Base-by-base conservation (phyloP, 2,329 filamentous ascomycete species). In the Colletotrichum plurivorum region DNA sequence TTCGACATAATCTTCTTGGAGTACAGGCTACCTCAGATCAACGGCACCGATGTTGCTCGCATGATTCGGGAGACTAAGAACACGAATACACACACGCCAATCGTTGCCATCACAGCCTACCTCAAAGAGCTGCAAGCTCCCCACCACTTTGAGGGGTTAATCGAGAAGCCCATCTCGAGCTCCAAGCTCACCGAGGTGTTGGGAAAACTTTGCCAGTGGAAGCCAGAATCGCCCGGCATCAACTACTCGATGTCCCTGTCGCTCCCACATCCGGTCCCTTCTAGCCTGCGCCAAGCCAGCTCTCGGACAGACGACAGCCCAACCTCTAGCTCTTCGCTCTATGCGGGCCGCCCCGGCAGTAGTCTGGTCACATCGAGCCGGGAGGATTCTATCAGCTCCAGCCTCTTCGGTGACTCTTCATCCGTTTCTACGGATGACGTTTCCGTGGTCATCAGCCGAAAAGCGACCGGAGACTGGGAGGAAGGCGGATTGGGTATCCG, bases 1-100 rank as follows among this genome's bases (percentile, higher is more conserved):
- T 99, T 98, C 77, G 96, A 99, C 80, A 94, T 98, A 75, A 98
- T 99, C 78, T 96, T 99, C 85, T 95, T 97, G 80, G 96, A 99
- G 81, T 98, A 94, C 83, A 97, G 95, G 78, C 85, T 99, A 53
- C 95, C 96, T 10, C 94, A 97, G 76, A 94, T 98, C 76, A 98
- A 94, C 75, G 96, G 96, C 25, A 93, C 94, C 13, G 96, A 99
- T 78, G 94, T 99, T 65, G 95, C 96, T 58, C 92, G 96, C 41
- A 99, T 99, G 96, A 94, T 99, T 73, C 91, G 96, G 55, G 95
- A 98, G 78, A 98, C 95, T 1, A 96, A 95, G 83, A 98, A 98
- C 78, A 90, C 94, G 67, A 99, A 99, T 78, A 93, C 93, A 0
- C 91, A 96, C 74, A 99, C 96, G 0, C 96, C 96, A 0, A 97